Conservation (phyloP, 2,329 filamentous ascomycete genomes). For the Botryosphaeria dothidea region DNA sequence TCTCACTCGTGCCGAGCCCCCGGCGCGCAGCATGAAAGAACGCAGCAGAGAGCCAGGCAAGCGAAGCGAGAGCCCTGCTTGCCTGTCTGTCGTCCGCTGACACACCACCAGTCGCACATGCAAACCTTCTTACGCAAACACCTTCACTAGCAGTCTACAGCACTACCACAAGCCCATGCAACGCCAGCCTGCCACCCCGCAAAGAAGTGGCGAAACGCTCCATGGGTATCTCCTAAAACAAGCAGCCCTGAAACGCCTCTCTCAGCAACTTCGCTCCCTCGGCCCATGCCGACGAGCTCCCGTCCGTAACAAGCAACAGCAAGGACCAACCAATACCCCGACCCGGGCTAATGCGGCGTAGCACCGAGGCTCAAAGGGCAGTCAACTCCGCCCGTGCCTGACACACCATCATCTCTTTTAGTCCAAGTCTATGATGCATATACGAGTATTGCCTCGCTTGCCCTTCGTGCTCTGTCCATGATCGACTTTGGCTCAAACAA, state of each 20-base stretch:
- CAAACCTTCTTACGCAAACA: conserved; percentile 9
- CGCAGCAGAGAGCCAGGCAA: conserved; percentile 3
- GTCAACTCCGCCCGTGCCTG: conserved; percentile 4
- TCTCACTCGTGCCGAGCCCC: not conserved
- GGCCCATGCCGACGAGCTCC: conserved; percentile 9
- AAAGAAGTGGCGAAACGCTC: conserved; percentile 15
- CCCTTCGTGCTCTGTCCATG: not conserved
- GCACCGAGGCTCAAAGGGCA: conserved; percentile 3
- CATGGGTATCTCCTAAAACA: conserved; percentile 16
- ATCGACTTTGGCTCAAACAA: conserved; percentile 23
- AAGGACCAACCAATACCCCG: conserved; percentile 9
- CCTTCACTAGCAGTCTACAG: not conserved
- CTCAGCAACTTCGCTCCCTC: conserved; percentile 5
- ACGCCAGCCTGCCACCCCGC: conserved; percentile 12
- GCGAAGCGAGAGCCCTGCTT: not conserved
- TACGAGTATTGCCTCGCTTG: conserved; percentile 15
- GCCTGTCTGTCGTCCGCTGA: not conserved
- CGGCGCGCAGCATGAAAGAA: conserved; percentile 7
- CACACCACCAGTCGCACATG: conserved; percentile 10
- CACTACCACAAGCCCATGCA: not conserved
- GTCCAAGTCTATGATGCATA: conserved; percentile 7
- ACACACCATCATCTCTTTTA: not conserved
- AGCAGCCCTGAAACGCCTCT: conserved; percentile 15
- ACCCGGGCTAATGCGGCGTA: conserved; percentile 12
- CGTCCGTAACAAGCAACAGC: conserved; percentile 17